These are phyloP conservation scores for Termitomyces bulborhizus DNA, from an alignment of 768 basidiomycete genomes.

Conservation along the genomic window DNA sequence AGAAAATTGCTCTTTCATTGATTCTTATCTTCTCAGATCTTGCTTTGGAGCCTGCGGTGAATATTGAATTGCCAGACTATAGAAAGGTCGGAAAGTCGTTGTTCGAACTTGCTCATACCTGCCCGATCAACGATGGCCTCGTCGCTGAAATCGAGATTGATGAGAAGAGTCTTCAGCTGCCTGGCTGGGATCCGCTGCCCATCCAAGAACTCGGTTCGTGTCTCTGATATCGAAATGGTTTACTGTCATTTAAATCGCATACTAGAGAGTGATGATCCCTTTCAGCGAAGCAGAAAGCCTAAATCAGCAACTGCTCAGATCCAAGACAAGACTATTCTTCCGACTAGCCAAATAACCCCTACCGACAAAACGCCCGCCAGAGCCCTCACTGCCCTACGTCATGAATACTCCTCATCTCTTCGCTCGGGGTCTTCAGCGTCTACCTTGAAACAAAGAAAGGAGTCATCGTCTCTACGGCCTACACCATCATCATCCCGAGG, in stretches of 20 bases:
- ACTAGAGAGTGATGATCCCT: constrained; percentile 25
- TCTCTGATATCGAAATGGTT: background rate
- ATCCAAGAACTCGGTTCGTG: constrained; percentile 24
- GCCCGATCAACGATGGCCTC: constrained; percentile 23
- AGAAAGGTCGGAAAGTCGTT: constrained; percentile 31
- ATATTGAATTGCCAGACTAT: constrained; percentile 40
- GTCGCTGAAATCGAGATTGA: constrained; percentile 25
- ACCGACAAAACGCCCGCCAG: background rate
- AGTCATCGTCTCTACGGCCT: background rate
- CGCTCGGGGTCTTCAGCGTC: background rate
- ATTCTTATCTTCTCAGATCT: constrained; percentile 23
- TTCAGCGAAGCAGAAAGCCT: constrained; percentile 9
- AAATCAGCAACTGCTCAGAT: background rate
- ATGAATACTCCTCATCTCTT: background rate
- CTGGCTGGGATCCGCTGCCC: constrained; percentile 24
- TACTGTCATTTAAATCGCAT: background rate
- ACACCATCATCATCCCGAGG: background rate
- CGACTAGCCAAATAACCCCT: background rate
- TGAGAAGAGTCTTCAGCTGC: constrained; percentile 14
- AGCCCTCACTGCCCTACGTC: background rate
- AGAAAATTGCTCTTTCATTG: background rate
- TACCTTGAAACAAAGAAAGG: background rate
- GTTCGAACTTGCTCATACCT: constrained; percentile 26
- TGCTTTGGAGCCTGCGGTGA: constrained; percentile 36
- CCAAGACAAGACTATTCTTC: background rate